These are phyloP conservation scores for Suillus subluteus DNA, from an alignment of 768 basidiomycete genomes.

Conservation along the genomic window DNA sequence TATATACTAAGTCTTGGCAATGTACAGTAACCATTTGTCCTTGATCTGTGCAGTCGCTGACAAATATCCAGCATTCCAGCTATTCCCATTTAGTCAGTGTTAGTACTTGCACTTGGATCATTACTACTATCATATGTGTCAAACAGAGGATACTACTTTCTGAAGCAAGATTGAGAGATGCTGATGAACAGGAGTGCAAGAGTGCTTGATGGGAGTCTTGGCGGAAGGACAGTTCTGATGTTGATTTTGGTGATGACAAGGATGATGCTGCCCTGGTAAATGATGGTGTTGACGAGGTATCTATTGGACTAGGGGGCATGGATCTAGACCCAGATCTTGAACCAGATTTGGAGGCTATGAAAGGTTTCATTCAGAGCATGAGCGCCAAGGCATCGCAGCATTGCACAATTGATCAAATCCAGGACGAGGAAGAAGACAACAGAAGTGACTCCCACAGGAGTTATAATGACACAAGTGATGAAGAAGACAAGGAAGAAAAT, in stretches of 20 bases:
- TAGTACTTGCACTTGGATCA: too few relatives aligned
- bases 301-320: conserved; percentile 53
- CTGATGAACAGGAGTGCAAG: too few relatives aligned
- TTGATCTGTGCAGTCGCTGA: too few relatives aligned
- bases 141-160: too few relatives aligned
- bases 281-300: conserved; percentile 34
- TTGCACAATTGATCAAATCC: conserved; percentile 68
- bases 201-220: too few relatives aligned
- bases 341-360: conserved; percentile 51
- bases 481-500: conserved; percentile 38
- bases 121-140: too few relatives aligned
- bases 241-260: conserved; percentile 55
- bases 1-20: too few relatives aligned
- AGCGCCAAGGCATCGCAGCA: conserved; percentile 48
- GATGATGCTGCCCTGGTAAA: conserved; percentile 29
- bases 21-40: too few relatives aligned
- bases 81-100: too few relatives aligned
- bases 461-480: conserved; percentile 33
- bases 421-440: conserved; percentile 45
- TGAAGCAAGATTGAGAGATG: too few relatives aligned
- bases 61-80: too few relatives aligned
- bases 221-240: too few relatives aligned
- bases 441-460: conserved; percentile 27
- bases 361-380: conserved; percentile 55
- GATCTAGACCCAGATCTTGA: conserved; percentile 63